Evolutionary conservation across 1,139 yeast genomes (phyloP), one percentile per base, ranked within the genome.

Genomic region (Saccharomyces hybrid): DNA sequence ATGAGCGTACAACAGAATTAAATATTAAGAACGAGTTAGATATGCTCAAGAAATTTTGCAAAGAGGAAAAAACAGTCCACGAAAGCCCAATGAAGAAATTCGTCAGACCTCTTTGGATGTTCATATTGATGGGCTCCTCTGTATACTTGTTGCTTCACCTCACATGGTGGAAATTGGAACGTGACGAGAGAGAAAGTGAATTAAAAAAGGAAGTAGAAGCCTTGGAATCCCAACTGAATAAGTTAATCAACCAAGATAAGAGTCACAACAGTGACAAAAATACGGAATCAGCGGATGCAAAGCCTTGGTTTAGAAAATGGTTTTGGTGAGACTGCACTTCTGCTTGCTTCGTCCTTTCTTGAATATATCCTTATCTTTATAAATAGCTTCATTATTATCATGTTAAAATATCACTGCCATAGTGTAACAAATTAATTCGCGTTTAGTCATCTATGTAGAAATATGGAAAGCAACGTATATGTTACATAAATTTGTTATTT

Each of bases 91-190:
- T 66, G 20, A 61, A 60, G 46, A 57, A 57, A 47, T 67, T 63
- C 50, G 57, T 57, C 0, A 61, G 69, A 50, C 67, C 70, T 1
- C 53, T 61, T 13, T 67, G 70, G 69, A 58, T 67, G 11, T 61
- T 68, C 38, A 50, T 67, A 11, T 42, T 69, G 31, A 62, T 67
- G 68, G 61, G 69, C 49, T 66, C 71, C 0, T 56, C 65, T 9
- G 64, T 65, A 3, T 71, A 70, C 51, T 54, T 72, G 41, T 51
- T 61, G 1, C 61, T 61, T 34, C 73, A 72, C 42, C 63, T 59
- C 46, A 34, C 61, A 1, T 71, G 74, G 74, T 69, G 74, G 73
- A 61, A 62, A 41, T 52, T 69, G 31, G 73, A 70, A 54, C 66
- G 63, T 50, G 63, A 65, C 1, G 68, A 64, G 50, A 64, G 63